Conservation (phyloP, 768 basidiomycete genomes). For the Termitomyces sp. region DNA sequence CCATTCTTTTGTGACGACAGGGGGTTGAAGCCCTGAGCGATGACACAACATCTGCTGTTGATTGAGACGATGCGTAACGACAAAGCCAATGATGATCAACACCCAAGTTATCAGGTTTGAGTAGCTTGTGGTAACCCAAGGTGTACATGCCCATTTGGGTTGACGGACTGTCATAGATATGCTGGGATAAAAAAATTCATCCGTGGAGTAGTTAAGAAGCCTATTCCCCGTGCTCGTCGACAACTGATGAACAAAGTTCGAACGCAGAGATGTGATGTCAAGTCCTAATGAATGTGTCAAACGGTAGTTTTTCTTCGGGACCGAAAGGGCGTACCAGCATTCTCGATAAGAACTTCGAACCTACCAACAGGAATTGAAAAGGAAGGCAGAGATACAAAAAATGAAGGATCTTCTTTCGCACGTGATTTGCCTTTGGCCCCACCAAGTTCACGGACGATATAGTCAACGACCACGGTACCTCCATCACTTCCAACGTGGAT, state of each 20-base stretch:
- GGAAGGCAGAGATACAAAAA: constrained; percentile 60
- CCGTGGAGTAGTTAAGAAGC: constrained; percentile 51
- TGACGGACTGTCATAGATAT: constrained; percentile 34
- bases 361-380: constrained; percentile 65
- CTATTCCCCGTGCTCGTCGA: constrained; percentile 31
- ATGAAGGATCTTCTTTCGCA: constrained; percentile 18
- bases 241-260: constrained; percentile 54
- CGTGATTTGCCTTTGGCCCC: constrained; percentile 30
- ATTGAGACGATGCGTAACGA: constrained; percentile 20
- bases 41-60: constrained; percentile 15
- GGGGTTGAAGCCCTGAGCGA: background rate
- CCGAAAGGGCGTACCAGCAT: constrained; percentile 36
- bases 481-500: constrained; percentile 50
- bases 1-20: background rate
- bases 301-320: background rate
- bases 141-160: constrained; percentile 7
- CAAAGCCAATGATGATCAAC: constrained; percentile 21
- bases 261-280: constrained; percentile 36
- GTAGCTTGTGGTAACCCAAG: constrained; percentile 15
- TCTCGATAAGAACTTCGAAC: constrained; percentile 57
- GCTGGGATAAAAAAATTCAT: constrained; percentile 53
- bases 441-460: constrained; percentile 44
- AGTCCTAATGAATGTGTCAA: constrained; percentile 25
- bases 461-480: constrained; percentile 55
- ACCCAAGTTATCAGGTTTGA: constrained; percentile 22